A percentile compares a stretch with the other conserved stretches of the same genome.
phyloP scores from a whole-genome alignment of 2,329 filamentous ascomycete species.

The Aspergillus cejpii region DNA sequence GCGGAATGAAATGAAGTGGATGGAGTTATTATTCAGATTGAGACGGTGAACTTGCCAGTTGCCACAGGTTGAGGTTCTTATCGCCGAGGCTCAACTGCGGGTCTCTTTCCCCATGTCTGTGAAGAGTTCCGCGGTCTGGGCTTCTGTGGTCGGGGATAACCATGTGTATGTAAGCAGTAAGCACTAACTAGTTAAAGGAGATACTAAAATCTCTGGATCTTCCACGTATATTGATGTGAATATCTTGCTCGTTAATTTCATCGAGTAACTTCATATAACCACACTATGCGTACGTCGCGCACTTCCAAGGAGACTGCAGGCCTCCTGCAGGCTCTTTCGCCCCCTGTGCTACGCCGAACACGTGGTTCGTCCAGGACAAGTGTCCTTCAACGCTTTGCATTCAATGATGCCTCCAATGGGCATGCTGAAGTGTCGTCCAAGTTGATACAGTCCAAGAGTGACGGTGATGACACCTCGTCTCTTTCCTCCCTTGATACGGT shows the following conservation, averaged over 20 bases:
- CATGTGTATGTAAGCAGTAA: background rate
- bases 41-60: too few relatives aligned
- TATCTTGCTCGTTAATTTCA: background rate
- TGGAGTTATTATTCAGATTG: background rate
- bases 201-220: too few relatives aligned
- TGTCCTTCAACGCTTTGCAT: slow-evolving; percentile 25
- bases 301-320: slow-evolving; percentile 54
- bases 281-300: slow-evolving; percentile 51
- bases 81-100: background rate
- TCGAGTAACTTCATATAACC: background rate
- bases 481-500: slow-evolving; percentile 33
- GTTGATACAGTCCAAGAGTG: slow-evolving; percentile 1
- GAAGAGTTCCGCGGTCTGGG: slow-evolving; percentile 2
- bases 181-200: background rate
- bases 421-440: slow-evolving; percentile 25
- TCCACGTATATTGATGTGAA: slow-evolving; percentile 18
- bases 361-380: slow-evolving; percentile 35
- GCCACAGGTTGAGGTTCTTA: background rate
- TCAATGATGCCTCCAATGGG: slow-evolving; percentile 13
- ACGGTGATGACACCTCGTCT: slow-evolving; percentile 29
- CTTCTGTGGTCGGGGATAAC: background rate
- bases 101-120: slow-evolving; percentile 2
- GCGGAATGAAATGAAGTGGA: slow-evolving; percentile 1
- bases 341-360: slow-evolving; percentile 39
- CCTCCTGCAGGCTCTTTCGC: slow-evolving; percentile 46